Evolutionary conservation across 2,329 filamentous ascomycete genomes (phyloP).

Genomic region (Nemania diffusa): DNA sequence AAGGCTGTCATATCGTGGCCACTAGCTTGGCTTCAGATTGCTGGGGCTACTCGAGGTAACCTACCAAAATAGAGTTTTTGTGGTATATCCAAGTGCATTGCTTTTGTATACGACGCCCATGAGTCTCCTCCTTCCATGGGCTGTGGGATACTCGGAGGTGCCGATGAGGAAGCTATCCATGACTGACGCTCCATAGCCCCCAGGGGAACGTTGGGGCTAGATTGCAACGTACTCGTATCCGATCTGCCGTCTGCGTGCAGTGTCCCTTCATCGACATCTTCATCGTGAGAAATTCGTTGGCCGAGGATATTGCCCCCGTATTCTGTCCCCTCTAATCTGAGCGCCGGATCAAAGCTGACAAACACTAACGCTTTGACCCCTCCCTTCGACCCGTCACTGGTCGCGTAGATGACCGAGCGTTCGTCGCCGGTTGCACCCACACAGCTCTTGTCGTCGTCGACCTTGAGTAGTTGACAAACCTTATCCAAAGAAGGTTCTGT

Average conservation of each 20-base stretch:
- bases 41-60: not conserved
- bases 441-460: conserved; percentile 33
- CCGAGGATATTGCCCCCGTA: conserved; percentile 37
- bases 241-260: not conserved
- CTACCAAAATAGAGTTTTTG: conserved; percentile 27
- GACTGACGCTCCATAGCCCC: not conserved
- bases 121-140: not conserved
- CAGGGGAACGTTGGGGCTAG: conserved; percentile 21
- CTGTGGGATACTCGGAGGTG: not conserved
- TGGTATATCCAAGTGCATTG: conserved; percentile 32
- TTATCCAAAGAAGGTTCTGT: conserved; percentile 30
- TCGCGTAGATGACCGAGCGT: conserved; percentile 46
- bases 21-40: not conserved
- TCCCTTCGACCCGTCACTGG: conserved; percentile 32
- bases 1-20: not conserved
- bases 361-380: conserved; percentile 43
- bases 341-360: conserved; percentile 47
- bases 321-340: conserved; percentile 40
- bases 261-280: not conserved
- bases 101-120: conserved; percentile 25
- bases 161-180: not conserved
- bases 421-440: conserved; percentile 43
- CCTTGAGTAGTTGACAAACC: conserved; percentile 43
- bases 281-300: conserved; percentile 28
- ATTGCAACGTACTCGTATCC: conserved; percentile 8